A percentile compares a stretch with the other conserved stretches of the same genome.
phyloP scores from a whole-genome alignment of 768 basidiomycete genomes.

The Suillus subalutaceus region DNA sequence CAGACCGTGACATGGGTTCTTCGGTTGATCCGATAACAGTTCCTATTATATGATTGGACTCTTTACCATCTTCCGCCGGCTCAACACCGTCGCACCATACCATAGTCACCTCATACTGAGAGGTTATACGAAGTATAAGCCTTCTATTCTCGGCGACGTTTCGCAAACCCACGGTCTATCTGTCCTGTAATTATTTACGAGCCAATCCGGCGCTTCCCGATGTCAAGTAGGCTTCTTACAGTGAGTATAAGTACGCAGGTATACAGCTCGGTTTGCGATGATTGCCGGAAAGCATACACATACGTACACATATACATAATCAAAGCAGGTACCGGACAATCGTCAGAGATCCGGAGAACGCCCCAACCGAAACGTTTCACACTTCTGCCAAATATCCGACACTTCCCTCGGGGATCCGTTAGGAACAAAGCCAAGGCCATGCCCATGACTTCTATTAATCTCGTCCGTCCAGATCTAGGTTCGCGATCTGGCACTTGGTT shows the following conservation, averaged over 20 bases:
- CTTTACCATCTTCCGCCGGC: neutral
- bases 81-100: neutral
- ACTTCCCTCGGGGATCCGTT: constrained; percentile 11
- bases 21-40: constrained; percentile 8
- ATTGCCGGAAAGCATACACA: constrained; percentile 3
- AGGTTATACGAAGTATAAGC: constrained; percentile 2
- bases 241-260: neutral
- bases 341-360: constrained; percentile 5
- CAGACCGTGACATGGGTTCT: neutral
- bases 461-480: constrained; percentile 2
- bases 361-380: constrained; percentile 2
- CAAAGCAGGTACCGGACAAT: constrained; percentile 3
- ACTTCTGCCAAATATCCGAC: constrained; percentile 8
- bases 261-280: neutral
- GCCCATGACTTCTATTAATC: constrained; percentile 7
- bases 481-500: neutral
- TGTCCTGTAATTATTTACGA: constrained; percentile 5
- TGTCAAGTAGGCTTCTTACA: constrained; percentile 1
- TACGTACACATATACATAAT: constrained; percentile 6
- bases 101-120: constrained; percentile 1
- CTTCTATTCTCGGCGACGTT: neutral
- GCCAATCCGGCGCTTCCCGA: neutral
- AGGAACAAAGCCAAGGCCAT: constrained; percentile 6
- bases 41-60: neutral
- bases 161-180: constrained; percentile 7